Evolutionary conservation across 1,284 basidiomycete species (phyloP).

Genomic region (Moesziomyces globuligerus): DNA sequence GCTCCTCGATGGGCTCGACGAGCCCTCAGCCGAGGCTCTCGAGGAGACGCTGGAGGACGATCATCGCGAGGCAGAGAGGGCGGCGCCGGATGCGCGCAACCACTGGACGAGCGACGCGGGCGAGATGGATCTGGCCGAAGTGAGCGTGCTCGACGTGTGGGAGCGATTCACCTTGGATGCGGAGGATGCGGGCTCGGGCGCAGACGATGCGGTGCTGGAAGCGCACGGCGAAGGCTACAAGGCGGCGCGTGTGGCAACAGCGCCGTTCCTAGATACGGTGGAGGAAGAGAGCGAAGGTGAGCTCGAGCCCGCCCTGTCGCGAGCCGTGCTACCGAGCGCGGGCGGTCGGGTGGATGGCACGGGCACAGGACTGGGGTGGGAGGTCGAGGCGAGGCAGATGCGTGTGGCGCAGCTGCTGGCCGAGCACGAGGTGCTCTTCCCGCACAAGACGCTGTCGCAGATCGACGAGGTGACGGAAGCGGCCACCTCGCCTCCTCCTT

Average conservation of each 20-base stretch:
- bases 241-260: slow-evolving; percentile 11
- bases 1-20: slow-evolving; percentile 26
- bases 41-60: slow-evolving; percentile 18
- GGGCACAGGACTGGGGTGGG: neutral
- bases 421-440: slow-evolving; percentile 31
- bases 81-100: neutral
- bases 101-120: neutral
- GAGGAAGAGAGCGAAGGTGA: slow-evolving; percentile 23
- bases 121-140: slow-evolving; percentile 20
- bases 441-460: slow-evolving; percentile 29
- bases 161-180: slow-evolving; percentile 2
- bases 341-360: no score
- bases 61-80: neutral
- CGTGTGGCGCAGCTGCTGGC: slow-evolving; percentile 4
- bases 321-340: no score
- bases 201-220: neutral
- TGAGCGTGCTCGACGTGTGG: slow-evolving; percentile 23
- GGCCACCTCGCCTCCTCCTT: neutral
- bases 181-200: neutral
- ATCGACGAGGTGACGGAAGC: slow-evolving; percentile 32
- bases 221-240: slow-evolving; percentile 3
- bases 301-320: neutral
- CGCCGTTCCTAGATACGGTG: slow-evolving; percentile 34
- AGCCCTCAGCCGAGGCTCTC: slow-evolving; percentile 5
- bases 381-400: slow-evolving; percentile 1